Conservation (phyloP, 768 basidiomycete species). For the Kwoniella newhampshirensis region DNA sequence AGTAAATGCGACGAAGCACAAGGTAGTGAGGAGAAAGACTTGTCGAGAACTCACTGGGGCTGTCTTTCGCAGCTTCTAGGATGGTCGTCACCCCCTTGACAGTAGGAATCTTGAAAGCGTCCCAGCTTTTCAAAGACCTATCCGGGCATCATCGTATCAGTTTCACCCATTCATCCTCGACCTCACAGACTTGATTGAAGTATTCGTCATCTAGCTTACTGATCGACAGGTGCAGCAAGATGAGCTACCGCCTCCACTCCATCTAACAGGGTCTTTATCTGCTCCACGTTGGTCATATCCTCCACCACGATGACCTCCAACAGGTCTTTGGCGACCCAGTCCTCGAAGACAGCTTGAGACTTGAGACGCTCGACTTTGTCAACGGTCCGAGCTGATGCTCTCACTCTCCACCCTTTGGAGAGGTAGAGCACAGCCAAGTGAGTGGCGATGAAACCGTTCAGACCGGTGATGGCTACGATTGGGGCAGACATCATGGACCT, state of each 20-base stretch:
- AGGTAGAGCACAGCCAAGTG: constrained; percentile 35
- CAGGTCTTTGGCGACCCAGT: constrained; percentile 12
- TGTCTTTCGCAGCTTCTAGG: constrained; percentile 19
- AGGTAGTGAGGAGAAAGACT: neutral
- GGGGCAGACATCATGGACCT: constrained; percentile 3
- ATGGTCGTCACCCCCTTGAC: constrained; percentile 35
- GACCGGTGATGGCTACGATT: constrained; percentile 32
- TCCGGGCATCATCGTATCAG: too few species aligned
- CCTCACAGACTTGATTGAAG: too few species aligned
- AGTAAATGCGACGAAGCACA: neutral
- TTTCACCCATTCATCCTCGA: too few species aligned
- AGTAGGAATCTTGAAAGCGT: constrained; percentile 33
- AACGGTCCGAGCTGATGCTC: constrained; percentile 29
- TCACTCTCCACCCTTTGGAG: constrained; percentile 30
- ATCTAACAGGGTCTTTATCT: neutral
- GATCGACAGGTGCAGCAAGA: constrained; percentile 18
- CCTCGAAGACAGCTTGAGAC: constrained; percentile 11
- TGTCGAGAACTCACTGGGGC: constrained; percentile 1
- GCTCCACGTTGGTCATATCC: constrained; percentile 16
- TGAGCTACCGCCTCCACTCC: constrained; percentile 14
- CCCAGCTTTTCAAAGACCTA: too few species aligned
- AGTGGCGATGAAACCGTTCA: constrained; percentile 34
- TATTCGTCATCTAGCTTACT: too few species aligned
- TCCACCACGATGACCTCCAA: constrained; percentile 25
- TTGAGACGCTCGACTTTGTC: constrained; percentile 24